A percentile compares a stretch with the other conserved stretches of the same genome.
Conservation (phyloP, 495 filamentous ascomycete species). For the Trichoderma erinaceum region DNA sequence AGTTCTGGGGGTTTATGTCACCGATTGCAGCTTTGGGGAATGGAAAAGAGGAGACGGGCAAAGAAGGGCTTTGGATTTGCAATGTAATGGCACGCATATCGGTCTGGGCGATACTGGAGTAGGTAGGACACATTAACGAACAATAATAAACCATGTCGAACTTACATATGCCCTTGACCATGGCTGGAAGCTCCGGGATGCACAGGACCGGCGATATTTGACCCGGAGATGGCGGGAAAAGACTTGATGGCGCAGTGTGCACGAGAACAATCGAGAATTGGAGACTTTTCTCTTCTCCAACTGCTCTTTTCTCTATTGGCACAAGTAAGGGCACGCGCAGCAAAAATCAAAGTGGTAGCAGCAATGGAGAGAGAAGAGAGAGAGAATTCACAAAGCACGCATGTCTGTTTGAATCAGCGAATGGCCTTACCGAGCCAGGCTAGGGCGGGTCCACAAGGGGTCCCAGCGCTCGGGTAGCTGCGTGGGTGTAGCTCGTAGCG, state of each 20-base stretch:
- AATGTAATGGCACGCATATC: background rate
- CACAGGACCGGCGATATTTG: background rate
- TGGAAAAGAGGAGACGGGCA: too few relatives aligned
- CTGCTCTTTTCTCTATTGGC: background rate
- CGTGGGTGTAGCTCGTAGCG: background rate
- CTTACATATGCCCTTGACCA: conserved; percentile 6
- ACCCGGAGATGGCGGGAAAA: background rate
- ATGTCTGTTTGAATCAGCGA: background rate
- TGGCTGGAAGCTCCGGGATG: conserved; percentile 7
- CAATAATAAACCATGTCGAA: background rate
- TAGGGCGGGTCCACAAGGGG: background rate
- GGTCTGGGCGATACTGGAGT: background rate
- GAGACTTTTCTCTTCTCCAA: background rate
- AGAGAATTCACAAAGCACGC: background rate
- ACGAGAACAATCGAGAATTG: background rate
- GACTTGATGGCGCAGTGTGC: background rate
- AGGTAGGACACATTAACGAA: background rate
- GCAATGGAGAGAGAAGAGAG: background rate
- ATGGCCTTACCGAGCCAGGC: background rate
- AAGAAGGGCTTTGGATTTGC: too few relatives aligned
- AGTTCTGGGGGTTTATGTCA: too few relatives aligned
- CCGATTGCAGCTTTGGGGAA: too few relatives aligned
- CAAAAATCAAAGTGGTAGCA: too few relatives aligned
- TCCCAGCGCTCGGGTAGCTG: background rate
- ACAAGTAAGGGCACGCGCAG: background rate